These are phyloP conservation scores for Pharnaceum exiguum DNA, from an alignment of 148 eudicot genomes.

Conservation along the genomic window DNA sequence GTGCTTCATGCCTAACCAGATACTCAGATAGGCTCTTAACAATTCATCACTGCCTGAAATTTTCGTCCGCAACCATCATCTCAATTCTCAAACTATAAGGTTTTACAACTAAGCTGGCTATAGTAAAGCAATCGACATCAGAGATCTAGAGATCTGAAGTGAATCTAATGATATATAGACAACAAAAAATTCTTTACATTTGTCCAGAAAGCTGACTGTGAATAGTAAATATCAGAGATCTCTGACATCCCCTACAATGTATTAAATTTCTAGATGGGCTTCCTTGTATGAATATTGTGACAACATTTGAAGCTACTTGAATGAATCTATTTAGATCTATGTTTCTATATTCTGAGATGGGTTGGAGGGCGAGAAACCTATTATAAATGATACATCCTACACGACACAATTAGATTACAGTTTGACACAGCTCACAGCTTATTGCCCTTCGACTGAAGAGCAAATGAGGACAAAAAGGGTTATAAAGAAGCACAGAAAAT, in stretches of 20 bases:
- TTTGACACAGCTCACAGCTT: not conserved
- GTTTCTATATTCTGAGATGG: not conserved
- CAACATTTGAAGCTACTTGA: not conserved
- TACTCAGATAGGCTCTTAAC: too few species aligned
- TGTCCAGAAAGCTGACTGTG: conserved; percentile 16
- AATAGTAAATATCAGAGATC: not conserved
- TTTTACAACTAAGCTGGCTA: too few species aligned
- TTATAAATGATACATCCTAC: conserved; percentile 21
- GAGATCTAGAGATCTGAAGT: not conserved
- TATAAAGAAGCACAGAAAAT: not conserved
- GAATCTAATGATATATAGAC: conserved; percentile 11
- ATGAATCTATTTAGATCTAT: not conserved
- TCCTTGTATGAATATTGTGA: not conserved
- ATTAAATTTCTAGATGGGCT: conserved; percentile 16
- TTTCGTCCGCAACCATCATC: too few species aligned
- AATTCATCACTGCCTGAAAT: too few species aligned
- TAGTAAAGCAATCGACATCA: too few species aligned
- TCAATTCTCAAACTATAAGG: too few species aligned
- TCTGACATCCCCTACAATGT: conserved; percentile 8
- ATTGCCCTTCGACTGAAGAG: not conserved
- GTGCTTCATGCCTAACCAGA: too few species aligned
- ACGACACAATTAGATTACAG: conserved; percentile 16
- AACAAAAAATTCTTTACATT: conserved; percentile 26
- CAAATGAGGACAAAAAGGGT: not conserved
- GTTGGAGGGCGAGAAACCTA: not conserved